Evolutionary conservation across 1,139 yeast genomes (phyloP), one percentile per base, ranked within the genome.

Genomic region (Geotrichum cucujoidarum): DNA sequence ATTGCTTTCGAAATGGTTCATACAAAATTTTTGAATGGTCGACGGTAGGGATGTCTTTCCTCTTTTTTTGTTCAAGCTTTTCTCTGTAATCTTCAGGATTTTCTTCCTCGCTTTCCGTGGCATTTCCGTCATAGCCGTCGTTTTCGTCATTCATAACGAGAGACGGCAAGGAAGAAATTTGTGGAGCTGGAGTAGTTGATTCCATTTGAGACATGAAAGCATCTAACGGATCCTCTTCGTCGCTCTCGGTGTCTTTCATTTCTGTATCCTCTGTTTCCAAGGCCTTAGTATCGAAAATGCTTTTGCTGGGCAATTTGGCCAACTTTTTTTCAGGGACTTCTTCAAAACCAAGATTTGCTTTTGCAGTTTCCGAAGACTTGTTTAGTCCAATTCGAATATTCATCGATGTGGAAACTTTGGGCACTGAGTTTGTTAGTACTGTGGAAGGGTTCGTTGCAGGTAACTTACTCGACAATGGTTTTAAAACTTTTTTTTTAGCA

Each of bases 1-100:
- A 83, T 13, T 68, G 56, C 60, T 83, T 87, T 14, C 77, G 61
- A 58, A 90, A 80, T 0, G 80, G 75, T 35, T 70, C 74, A 48
- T 80, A 74, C 7, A 72, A 63, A 43, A 78, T 64, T 51, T 64
- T 55, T 40, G 76, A 53, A 64, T 81, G 80, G 54, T 80, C 77
- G 2, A 75, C 65, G 10, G 58, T 60, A 14, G 68, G 67, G 10
- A 73, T 65, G 36, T 69, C 72, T 55, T 75, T 76, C 42, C 64
- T 66, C 54, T 70, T 69, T 48, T 69, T 59, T 54, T 68, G 72
- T 41, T 68, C 67, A 25, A 68, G 54, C 45, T 66, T 64, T 20
- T 61, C 62, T 54, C 62, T 56, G 31, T 55, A 56, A 13, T 60
- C 60, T 24, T 60, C 60, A n/a, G 66, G 63, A 32, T 59, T 56